Percentiles rank a stretch among this genome's conserved stretches.
Evolutionary conservation across 1,284 basidiomycete genomes (phyloP).

Genomic region (Bondarzewia mesenterica): DNA sequence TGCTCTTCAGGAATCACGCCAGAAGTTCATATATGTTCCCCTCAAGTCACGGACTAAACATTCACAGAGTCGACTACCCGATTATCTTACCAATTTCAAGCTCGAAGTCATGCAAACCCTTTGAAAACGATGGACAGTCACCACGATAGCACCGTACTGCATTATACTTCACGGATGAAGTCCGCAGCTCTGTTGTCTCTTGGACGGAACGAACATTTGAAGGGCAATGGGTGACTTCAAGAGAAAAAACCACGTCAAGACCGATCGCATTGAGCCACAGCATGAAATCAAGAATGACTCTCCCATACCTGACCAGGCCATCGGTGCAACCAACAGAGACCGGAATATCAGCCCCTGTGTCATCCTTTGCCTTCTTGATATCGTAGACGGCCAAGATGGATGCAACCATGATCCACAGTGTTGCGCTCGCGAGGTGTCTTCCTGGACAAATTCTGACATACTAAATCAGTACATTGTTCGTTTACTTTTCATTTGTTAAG

Average conservation of each 20-base stretch:
- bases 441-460: constrained; percentile 13
- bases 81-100: no score
- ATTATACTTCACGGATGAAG: not conserved
- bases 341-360: constrained; percentile 2
- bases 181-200: not conserved
- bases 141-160: no score
- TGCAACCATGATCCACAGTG: constrained; percentile 8
- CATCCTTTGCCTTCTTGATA: constrained; percentile 5
- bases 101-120: no score
- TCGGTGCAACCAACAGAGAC: not conserved
- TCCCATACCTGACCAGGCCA: not conserved
- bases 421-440: constrained; percentile 11
- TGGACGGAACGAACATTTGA: not conserved
- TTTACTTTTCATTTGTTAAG: no score
- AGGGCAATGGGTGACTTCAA: not conserved
- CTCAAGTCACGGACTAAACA: no score
- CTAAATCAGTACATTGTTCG: not conserved
- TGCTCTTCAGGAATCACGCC: no score
- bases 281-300: not conserved
- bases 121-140: no score
- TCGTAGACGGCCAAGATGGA: constrained; percentile 6
- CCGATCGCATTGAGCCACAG: not conserved
- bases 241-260: not conserved
- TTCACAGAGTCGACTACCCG: no score
- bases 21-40: no score